Conservation (phyloP, 192 early-diverging fungal genomes). For the Rhizoclosmatium globosum region DNA sequence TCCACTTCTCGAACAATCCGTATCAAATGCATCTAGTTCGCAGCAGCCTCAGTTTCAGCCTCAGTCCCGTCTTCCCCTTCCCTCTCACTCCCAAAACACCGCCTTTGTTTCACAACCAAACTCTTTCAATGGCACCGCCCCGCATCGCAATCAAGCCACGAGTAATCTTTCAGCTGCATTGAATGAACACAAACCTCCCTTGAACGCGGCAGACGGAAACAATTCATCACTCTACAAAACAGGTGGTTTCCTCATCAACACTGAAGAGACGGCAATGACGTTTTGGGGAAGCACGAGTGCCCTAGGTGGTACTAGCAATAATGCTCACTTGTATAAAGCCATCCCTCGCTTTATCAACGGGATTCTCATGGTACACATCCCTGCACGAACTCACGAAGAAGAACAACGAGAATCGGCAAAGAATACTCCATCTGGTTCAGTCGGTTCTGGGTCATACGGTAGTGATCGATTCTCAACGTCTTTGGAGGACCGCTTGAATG, state of each 20-base stretch:
- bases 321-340: constrained; percentile 25
- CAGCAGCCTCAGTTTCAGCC: background rate
- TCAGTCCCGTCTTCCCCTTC: background rate
- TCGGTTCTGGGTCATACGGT: background rate
- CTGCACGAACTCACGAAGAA: background rate
- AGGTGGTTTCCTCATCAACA: constrained; percentile 30
- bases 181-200: background rate
- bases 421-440: background rate
- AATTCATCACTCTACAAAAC: constrained; percentile 21
- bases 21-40: background rate
- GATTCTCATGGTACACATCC: constrained; percentile 21
- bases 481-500: background rate
- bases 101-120: background rate
- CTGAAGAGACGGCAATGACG: constrained; percentile 30
- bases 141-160: background rate
- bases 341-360: constrained; percentile 30
- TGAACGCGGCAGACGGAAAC: background rate
- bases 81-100: background rate
- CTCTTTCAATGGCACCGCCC: background rate
- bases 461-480: background rate
- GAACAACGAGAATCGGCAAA: background rate
- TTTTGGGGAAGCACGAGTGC: constrained; percentile 32
- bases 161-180: background rate
- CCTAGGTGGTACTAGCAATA: constrained; percentile 20
- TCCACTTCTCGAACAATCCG: background rate